Percentiles rank a stretch among this genome's conserved stretches.
Conservation (phyloP, 352 stramenopile genomes). For the Globisporangium recalcitrans region DNA sequence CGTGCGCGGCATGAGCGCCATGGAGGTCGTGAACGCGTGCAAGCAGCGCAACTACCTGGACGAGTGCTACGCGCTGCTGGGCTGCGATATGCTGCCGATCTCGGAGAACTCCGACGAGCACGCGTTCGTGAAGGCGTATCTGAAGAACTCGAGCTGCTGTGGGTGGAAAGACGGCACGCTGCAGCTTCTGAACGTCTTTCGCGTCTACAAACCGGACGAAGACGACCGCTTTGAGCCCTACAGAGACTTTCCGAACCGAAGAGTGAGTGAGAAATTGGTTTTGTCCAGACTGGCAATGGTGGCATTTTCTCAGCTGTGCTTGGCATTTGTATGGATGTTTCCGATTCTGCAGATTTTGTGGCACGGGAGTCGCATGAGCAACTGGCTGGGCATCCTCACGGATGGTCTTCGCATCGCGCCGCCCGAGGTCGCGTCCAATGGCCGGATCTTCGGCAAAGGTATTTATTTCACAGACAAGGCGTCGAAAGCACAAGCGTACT, state of each 20-base stretch:
- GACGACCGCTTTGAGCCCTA: conserved; percentile 49
- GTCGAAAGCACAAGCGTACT: conserved; percentile 67
- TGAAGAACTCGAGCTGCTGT: conserved; percentile 69
- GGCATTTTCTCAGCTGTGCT: not conserved
- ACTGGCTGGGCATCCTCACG: conserved; percentile 80
- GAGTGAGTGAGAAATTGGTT: conserved; percentile 22
- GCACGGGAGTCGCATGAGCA: conserved; percentile 81
- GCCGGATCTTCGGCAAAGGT: conserved; percentile 76
- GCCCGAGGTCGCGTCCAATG: conserved; percentile 64
- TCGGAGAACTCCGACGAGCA: conserved; percentile 39
- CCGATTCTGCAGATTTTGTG: conserved; percentile 64
- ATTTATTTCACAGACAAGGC: conserved; percentile 88
- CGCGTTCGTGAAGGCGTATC: conserved; percentile 56
- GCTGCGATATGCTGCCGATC: conserved; percentile 45
- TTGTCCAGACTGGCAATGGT: not conserved
- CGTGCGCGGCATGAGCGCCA: conserved; percentile 32
- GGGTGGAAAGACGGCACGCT: conserved; percentile 45
- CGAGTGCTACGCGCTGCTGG: conserved; percentile 49
- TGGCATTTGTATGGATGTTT: not conserved
- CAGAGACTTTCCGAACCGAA: conserved; percentile 41
- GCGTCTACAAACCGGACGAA: conserved; percentile 47
- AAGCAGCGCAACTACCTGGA: conserved; percentile 54
- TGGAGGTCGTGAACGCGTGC: conserved; percentile 34
- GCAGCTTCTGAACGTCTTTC: conserved; percentile 56
- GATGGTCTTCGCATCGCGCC: conserved; percentile 79